A percentile compares a stretch with the other conserved stretches of the same genome.
Conservation (phyloP, 768 basidiomycete species). For the Trichaptum fuscoviolaceum region DNA sequence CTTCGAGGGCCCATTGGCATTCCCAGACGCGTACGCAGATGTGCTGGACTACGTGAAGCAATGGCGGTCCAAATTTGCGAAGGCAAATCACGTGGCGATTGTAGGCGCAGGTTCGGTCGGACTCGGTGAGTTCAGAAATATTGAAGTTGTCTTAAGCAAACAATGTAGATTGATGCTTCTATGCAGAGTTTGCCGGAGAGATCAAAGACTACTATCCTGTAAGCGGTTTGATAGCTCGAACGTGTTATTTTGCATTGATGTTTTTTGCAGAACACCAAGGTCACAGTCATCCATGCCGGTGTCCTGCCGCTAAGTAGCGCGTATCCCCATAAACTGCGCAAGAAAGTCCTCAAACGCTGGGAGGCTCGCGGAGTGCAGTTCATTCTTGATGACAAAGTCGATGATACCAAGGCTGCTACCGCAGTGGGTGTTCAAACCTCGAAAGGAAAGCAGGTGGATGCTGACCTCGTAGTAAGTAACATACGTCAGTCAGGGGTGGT, state of each 20-base stretch:
- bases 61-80: slow-evolving; percentile 11
- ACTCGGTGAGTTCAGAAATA: slow-evolving; percentile 19
- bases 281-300: slow-evolving; percentile 15
- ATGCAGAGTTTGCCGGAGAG: slow-evolving; percentile 15
- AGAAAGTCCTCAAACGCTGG: slow-evolving; percentile 6
- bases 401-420: neutral
- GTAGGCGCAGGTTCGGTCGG: slow-evolving; percentile 18
- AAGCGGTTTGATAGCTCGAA: neutral
- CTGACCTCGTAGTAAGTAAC: slow-evolving; percentile 14
- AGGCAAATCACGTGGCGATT: slow-evolving; percentile 13
- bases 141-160: neutral
- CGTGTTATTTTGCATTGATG: neutral
- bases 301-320: slow-evolving; percentile 14
- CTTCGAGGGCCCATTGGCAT: slow-evolving; percentile 12
- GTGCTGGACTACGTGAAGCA: slow-evolving; percentile 9
- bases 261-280: slow-evolving; percentile 10
- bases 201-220: slow-evolving; percentile 13
- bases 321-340: slow-evolving; percentile 16
- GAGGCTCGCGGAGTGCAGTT: slow-evolving; percentile 11
- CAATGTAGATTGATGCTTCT: neutral
- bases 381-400: slow-evolving; percentile 13
- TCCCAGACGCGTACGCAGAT: slow-evolving; percentile 9
- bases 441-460: slow-evolving; percentile 13
- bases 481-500: neutral
- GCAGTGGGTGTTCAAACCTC: slow-evolving; percentile 7